Percentiles rank a stretch among this genome's conserved stretches.
Conservation (phyloP, 768 basidiomycete species). For the Mycena latifolia region DNA sequence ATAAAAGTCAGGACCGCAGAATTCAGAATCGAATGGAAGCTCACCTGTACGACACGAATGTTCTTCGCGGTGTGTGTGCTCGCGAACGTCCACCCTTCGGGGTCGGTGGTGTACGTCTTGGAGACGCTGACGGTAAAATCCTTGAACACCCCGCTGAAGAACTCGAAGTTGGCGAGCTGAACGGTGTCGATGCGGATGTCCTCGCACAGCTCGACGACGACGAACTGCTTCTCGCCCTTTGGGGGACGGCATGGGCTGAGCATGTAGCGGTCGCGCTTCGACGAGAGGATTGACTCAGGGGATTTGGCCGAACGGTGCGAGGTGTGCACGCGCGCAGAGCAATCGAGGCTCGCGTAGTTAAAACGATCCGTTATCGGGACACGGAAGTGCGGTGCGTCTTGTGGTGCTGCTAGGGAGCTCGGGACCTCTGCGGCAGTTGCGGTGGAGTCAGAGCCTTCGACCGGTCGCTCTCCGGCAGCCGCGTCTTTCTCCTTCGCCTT, state of each 20-base stretch:
- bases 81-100: constrained; percentile 76
- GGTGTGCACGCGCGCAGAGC: constrained; percentile 91
- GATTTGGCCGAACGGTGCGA: constrained; percentile 88
- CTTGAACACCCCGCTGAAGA: constrained; percentile 96
- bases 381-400: constrained; percentile 70
- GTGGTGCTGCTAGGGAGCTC: constrained; percentile 42
- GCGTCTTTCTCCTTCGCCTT: constrained; percentile 43
- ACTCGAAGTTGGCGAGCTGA: constrained; percentile 97
- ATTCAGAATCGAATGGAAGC: constrained; percentile 38
- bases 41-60: constrained; percentile 89
- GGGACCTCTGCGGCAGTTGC: constrained; percentile 25
- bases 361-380: constrained; percentile 89
- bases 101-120: constrained; percentile 77
- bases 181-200: constrained; percentile 97
- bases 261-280: constrained; percentile 96
- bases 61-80: constrained; percentile 92
- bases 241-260: constrained; percentile 85
- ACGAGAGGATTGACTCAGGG: constrained; percentile 84
- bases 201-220: constrained; percentile 97
- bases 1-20: neutral
- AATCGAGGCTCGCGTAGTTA: constrained; percentile 95
- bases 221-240: constrained; percentile 74
- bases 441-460: constrained; percentile 14
- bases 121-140: constrained; percentile 90
- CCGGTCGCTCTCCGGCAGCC: constrained; percentile 21